Evolutionary conservation across 2,329 filamentous ascomycete genomes (phyloP).

Genomic region (Talaromyces sp.): DNA sequence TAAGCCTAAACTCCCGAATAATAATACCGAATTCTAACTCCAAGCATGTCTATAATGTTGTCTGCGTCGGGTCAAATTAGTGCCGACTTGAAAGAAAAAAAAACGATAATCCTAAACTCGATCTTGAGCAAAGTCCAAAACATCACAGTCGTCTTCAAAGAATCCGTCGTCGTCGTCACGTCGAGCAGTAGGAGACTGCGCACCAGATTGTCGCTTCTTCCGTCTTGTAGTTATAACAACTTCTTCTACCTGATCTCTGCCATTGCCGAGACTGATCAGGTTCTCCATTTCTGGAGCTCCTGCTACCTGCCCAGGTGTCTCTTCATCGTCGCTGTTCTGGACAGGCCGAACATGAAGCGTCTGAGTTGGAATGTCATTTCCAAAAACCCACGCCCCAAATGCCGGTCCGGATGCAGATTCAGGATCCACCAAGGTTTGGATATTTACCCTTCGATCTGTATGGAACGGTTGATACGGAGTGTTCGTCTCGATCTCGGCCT

Average conservation of each 20-base stretch:
- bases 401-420: constrained; percentile 35
- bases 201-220: constrained; percentile 47
- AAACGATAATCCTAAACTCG: constrained; percentile 36
- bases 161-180: constrained; percentile 60
- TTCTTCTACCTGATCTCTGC: constrained; percentile 60
- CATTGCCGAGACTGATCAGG: constrained; percentile 45
- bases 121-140: constrained; percentile 73
- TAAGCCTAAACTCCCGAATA: not conserved
- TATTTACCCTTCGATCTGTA: constrained; percentile 75
- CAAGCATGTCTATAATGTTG: not conserved
- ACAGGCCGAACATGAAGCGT: constrained; percentile 43
- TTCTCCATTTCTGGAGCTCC: constrained; percentile 43
- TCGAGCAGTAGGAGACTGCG: constrained; percentile 31
- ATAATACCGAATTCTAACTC: not conserved
- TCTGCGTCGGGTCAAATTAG: not conserved
- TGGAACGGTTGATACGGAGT: constrained; percentile 95
- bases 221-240: constrained; percentile 77
- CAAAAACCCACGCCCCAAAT: constrained; percentile 48
- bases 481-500: constrained; percentile 93
- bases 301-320: constrained; percentile 21
- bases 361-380: constrained; percentile 42
- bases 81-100: not conserved
- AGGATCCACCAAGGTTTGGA: constrained; percentile 57
- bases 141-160: constrained; percentile 89
- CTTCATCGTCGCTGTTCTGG: constrained; percentile 33